Evolutionary conservation across 805 yeast genomes (phyloP).

Genomic region (Candida coleopterorum): DNA sequence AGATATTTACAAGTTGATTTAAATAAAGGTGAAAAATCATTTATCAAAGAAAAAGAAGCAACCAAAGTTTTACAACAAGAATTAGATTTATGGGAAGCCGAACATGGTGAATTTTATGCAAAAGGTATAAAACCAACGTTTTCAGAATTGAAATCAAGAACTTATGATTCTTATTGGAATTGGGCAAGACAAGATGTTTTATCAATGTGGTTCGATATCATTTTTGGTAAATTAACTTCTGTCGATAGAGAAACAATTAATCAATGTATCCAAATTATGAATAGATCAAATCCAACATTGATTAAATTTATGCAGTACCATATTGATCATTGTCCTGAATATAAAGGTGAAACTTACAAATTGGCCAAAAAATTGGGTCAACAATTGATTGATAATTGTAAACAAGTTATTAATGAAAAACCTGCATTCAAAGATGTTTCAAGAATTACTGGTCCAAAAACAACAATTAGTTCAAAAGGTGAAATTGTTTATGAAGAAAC

Average conservation of each 20-base stretch:
- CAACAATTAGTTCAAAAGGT: slow-evolving; percentile 84
- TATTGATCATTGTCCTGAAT: slow-evolving; percentile 75
- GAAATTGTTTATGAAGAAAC: slow-evolving; percentile 79
- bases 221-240: slow-evolving; percentile 85
- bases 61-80: slow-evolving; percentile 79
- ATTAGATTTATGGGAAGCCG: slow-evolving; percentile 82
- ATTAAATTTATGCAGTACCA: slow-evolving; percentile 94
- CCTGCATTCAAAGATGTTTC: slow-evolving; percentile 96
- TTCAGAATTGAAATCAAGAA: slow-evolving; percentile 89
- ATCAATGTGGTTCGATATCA: slow-evolving; percentile 90
- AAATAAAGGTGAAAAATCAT: slow-evolving; percentile 83
- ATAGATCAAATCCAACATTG: slow-evolving; percentile 89
- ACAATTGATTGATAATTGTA: slow-evolving; percentile 93
- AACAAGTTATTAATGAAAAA: slow-evolving; percentile 68
- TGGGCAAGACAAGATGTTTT: slow-evolving; percentile 99
- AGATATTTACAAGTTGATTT: slow-evolving; percentile 91
- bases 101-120: slow-evolving; percentile 88
- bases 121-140: slow-evolving; percentile 87
- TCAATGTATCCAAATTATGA: slow-evolving; percentile 96
- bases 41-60: slow-evolving; percentile 79
- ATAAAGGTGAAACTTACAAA: slow-evolving; percentile 87
- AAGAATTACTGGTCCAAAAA: slow-evolving; percentile 92
- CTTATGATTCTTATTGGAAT: slow-evolving; percentile 97
- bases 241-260: slow-evolving; percentile 95
- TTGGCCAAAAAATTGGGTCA: slow-evolving; percentile 87